Evolutionary conservation across 2,329 filamentous ascomycete genomes (phyloP).

Genomic region (Phaeosphaeriaceae sp.): DNA sequence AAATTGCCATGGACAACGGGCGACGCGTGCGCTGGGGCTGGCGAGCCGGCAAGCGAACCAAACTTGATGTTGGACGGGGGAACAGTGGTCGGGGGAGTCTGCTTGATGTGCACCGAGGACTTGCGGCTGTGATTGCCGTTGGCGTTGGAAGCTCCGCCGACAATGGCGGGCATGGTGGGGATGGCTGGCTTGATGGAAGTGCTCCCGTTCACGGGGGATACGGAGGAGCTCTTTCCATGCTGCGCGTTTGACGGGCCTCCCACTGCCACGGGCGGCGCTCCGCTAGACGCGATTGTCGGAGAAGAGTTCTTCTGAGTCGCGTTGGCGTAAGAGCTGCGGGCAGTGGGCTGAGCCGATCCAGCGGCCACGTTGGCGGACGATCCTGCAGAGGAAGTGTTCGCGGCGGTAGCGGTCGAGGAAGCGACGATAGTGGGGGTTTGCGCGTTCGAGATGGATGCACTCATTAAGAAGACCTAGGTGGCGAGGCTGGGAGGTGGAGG

Average conservation of each 20-base stretch:
- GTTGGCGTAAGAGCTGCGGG: slow-evolving; percentile 65
- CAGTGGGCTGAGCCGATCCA: slow-evolving; percentile 63
- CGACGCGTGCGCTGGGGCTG: slow-evolving; percentile 69
- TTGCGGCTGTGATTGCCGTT: slow-evolving; percentile 77
- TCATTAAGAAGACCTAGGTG: slow-evolving; percentile 61
- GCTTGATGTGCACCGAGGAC: slow-evolving; percentile 91
- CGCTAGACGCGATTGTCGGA: slow-evolving; percentile 58
- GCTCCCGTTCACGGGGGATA: slow-evolving; percentile 86
- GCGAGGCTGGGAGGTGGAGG: slow-evolving; percentile 15
- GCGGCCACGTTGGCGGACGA: slow-evolving; percentile 57
- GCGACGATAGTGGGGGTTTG: slow-evolving; percentile 56
- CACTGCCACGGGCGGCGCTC: slow-evolving; percentile 60
- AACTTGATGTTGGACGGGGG: slow-evolving; percentile 72
- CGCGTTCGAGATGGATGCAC: slow-evolving; percentile 63
- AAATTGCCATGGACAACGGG: slow-evolving; percentile 68
- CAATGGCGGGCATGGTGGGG: slow-evolving; percentile 66
- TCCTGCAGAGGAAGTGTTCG: slow-evolving; percentile 57
- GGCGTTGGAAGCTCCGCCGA: slow-evolving; percentile 73
- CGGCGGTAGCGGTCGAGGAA: slow-evolving; percentile 55
- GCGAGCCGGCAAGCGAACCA: slow-evolving; percentile 71
- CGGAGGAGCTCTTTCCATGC: slow-evolving; percentile 51
- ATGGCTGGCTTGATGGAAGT: slow-evolving; percentile 72
- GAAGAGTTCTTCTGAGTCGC: slow-evolving; percentile 63
- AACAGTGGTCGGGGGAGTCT: slow-evolving; percentile 68
- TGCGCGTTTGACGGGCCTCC: slow-evolving; percentile 61